Evolutionary conservation across 768 basidiomycete genomes (phyloP), one percentile per base, ranked within the genome.

Genomic region (Boletus patriciae): DNA sequence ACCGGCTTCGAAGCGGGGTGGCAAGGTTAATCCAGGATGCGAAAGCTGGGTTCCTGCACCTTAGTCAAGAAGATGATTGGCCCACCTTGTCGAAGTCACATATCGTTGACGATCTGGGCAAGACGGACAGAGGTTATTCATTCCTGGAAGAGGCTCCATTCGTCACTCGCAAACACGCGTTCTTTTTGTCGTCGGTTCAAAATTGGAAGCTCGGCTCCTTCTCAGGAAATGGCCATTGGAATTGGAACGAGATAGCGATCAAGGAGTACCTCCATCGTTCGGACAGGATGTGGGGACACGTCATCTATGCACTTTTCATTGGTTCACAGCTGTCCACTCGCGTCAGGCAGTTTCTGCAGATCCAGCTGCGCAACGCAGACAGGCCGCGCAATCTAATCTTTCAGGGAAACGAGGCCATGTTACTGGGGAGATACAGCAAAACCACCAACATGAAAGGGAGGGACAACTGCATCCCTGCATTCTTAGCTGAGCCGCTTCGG

Each of bases 101-200:
- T 0, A 31, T 53, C 3, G 6, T 25, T 0, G 57, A 54, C 1
- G 4, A 52, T 13, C 13, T 57, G 1, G 15, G 25, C 10, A 58
- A 53, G 3, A 4, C 16, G 1, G 16, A 16, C 12, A 19, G 57
- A 13, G 57, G 46, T 1, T 58, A 58, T 23, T 43, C 31, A 4
- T 58, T 58, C 27, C 41, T 58, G 3, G 50, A 52, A 12, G 52
- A 54, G 10, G 8, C 27, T 3, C 38, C 37, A 0, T 54, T 54
- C 21, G 3, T 1, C 2, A n/a, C 13, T 34, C 9, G 16, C 4
- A 3, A 0, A 2, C 43, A 52, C 4, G 21, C 0, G 0, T 36
- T 36, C 38, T 54, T 54, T 15, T 37, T 54, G 2, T 21, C 27
- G 0, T 21, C 29, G 1, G 45, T 54, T n/a, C 33, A 46, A 27